Percentiles rank a stretch among this genome's conserved stretches.
These are phyloP conservation scores for Protostelium mycophagum DNA, from an alignment of 78 protist species.

Conservation along the genomic window DNA sequence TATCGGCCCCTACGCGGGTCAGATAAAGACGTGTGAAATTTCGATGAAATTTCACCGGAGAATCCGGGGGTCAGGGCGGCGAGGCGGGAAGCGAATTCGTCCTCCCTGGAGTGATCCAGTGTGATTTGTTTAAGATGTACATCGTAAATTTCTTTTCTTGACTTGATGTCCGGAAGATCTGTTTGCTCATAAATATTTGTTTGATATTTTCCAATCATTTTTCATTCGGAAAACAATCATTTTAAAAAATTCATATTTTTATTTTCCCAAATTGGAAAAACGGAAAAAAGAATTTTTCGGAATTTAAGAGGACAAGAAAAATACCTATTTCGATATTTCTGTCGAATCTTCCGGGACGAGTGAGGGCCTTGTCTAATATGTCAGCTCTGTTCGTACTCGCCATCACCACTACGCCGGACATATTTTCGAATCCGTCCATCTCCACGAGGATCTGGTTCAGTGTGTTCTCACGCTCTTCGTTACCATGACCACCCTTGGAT, in stretches of 20 bases:
- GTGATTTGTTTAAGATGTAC: conserved; percentile 75
- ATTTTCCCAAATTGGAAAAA: too few species aligned
- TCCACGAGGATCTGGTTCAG: conserved; percentile 93
- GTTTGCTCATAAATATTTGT: conserved; percentile 31
- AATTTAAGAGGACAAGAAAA: too few species aligned
- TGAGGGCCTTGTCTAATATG: conserved; percentile 89
- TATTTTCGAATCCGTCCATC: conserved; percentile 88
- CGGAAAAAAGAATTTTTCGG: too few species aligned
- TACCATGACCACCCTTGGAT: conserved; percentile 47
- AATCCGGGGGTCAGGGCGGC: conserved; percentile 82
- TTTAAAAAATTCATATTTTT: too few species aligned
- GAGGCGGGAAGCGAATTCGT: conserved; percentile 31
- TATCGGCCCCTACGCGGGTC: conserved; percentile 71
- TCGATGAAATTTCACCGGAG: conserved; percentile 51
- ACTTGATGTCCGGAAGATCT: conserved; percentile 75
- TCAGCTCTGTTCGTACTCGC: conserved; percentile 93
- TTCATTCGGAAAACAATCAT: too few species aligned
- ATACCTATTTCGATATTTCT: conserved; percentile 79
- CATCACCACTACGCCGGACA: conserved; percentile 84
- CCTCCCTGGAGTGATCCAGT: conserved; percentile 42
- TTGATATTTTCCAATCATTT: conserved; percentile 3
- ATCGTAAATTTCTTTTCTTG: conserved; percentile 82
- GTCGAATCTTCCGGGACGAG: conserved; percentile 98
- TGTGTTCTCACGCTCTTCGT: conserved; percentile 86
- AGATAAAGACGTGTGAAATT: background rate